Base-by-base conservation (phyloP, 768 basidiomycete species). In the Royoungia palumana region DNA sequence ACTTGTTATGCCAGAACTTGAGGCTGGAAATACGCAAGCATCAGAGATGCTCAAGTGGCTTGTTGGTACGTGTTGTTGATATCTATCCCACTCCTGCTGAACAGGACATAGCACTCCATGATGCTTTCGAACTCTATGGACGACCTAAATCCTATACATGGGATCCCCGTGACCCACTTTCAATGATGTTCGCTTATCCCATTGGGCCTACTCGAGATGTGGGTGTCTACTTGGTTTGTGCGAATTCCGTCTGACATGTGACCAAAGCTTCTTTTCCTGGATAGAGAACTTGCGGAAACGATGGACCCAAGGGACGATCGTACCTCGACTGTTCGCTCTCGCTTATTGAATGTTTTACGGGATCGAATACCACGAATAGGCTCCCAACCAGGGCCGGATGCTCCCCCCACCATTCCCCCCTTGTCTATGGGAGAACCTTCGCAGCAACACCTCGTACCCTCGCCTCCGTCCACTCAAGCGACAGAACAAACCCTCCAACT, bases 171-270 rank as follows among this genome's bases (percentile, higher is more conserved):
- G 84, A 95, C 64, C 79, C 83, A 0, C 63, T 67, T 8, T 91
- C 89, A 10, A 77, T 95, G 67, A 94, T 97, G 85, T 98, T 94
- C 67, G 92, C 84, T 0, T 96, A 97, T 65, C 94, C 95, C 7
- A 83, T 90, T 41, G 94, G 92, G 1, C 81, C 86, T 5, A 72
- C 80, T 50, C 86, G 83, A 68, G 87, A 93, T 63, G 94, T 95
- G 63, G 56, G 89, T 73, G 16, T 35, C 48, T 27, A 47, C 19
- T 37, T 34, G 25, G 34, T 47, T 20, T 27, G 22, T 24, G 10
- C 48, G 27, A 19, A 44, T 21, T 20, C 39, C 22, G 34, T 53
- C 60, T 63, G 36, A 67, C 57, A 35, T 27, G 32, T 38, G 36
- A 32, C 32, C 47, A 10, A 56, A 94, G 89, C 76, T 81, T 44